Conservation (phyloP, 441 rosid genomes). For the Pelargonium australe region DNA sequence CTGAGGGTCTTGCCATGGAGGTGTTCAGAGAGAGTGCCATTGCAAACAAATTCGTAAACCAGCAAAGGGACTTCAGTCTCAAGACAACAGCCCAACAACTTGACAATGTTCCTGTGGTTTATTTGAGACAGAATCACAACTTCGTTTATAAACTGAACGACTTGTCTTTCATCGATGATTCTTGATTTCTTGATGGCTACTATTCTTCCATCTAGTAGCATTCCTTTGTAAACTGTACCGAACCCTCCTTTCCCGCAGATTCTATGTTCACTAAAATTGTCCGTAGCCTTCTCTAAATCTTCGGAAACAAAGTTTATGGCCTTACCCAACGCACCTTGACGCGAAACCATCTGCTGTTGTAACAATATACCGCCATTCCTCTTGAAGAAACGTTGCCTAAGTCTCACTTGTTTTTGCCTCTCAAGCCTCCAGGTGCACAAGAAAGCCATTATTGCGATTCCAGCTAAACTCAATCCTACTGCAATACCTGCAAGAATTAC, state of each 20-base stretch:
- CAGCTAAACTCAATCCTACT: not conserved
- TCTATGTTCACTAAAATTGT: conserved; percentile 17
- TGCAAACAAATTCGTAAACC: conserved; percentile 20
- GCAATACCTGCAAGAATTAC: conserved; percentile 10
- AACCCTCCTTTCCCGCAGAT: conserved; percentile 20
- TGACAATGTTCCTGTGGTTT: conserved; percentile 26
- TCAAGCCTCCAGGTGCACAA: conserved; percentile 10
- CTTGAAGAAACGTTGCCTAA: conserved; percentile 15
- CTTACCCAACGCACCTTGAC: not conserved
- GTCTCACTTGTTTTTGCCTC: conserved; percentile 9
- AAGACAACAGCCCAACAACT: conserved; percentile 17
- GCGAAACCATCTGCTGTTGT: conserved; percentile 13
- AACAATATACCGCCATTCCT: conserved; percentile 20
- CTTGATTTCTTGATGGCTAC: conserved; percentile 13
- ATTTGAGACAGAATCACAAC: conserved; percentile 18
- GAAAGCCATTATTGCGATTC: not conserved
- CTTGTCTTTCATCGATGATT: conserved; percentile 19
- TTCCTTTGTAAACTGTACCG: conserved; percentile 24
- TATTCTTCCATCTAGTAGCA: conserved; percentile 13
- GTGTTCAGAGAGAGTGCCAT: conserved; percentile 18
- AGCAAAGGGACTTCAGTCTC: conserved; percentile 17
- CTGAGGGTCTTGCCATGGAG: conserved; percentile 2
- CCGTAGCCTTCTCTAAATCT: conserved; percentile 20
- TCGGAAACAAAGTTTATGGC: conserved; percentile 14
- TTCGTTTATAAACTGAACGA: conserved; percentile 21